Evolutionary conservation across 441 rosid species (phyloP).

Genomic region (Breynia disticha): DNA sequence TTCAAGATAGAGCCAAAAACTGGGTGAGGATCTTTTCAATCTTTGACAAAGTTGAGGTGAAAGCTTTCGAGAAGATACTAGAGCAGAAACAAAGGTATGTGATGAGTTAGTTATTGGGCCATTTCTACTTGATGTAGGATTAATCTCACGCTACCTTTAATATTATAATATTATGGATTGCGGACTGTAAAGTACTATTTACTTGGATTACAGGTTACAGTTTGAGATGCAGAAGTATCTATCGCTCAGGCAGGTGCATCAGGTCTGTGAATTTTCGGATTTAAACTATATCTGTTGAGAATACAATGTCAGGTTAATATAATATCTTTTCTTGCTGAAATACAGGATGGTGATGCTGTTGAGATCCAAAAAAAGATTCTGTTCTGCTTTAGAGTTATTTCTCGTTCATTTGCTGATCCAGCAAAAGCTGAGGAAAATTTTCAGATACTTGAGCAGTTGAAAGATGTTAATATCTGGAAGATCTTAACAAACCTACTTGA

Average conservation of each 20-base stretch:
- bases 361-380: conserved; percentile 74
- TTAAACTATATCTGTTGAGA: conserved; percentile 11
- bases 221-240: conserved; percentile 96
- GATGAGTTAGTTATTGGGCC: conserved; percentile 19
- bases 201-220: conserved; percentile 80
- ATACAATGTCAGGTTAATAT: not conserved
- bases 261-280: conserved; percentile 43
- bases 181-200: conserved; percentile 29
- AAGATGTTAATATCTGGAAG: conserved; percentile 94
- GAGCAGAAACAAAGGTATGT: conserved; percentile 95
- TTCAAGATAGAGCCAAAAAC: conserved; percentile 51
- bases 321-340: not conserved
- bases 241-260: conserved; percentile 68
- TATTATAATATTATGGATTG: conserved; percentile 24
- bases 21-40: conserved; percentile 81
- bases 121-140: conserved; percentile 15
- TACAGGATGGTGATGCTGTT: conserved; percentile 71
- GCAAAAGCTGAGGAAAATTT: conserved; percentile 80
- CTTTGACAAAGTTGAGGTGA: conserved; percentile 83
- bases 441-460: conserved; percentile 86
- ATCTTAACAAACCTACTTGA: conserved; percentile 63
- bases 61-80: conserved; percentile 87
- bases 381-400: conserved; percentile 81
- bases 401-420: conserved; percentile 84
- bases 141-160: conserved; percentile 7